Evolutionary conservation across 345 rosid species (phyloP), one percentile per base, ranked within the genome.

Genomic region (Syzygium aqueum): DNA sequence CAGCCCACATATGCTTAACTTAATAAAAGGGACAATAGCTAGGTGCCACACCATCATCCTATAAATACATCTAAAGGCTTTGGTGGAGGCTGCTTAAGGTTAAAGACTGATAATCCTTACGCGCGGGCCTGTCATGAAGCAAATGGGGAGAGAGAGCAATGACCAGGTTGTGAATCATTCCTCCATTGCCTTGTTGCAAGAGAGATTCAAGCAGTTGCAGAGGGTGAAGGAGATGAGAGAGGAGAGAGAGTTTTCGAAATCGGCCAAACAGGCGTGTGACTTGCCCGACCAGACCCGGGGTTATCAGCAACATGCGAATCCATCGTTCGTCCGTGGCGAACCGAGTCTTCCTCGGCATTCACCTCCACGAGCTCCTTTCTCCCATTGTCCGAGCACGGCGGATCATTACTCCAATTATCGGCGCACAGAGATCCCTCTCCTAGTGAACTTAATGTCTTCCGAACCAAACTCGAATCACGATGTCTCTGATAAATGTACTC

Each of bases 181-280:
- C 56, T 93, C 98, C 61, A 95, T 95, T 84, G 95, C 94, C 59
- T 86, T 96, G 84, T 84, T 96, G 91, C 98, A 93, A 87, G 98
- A 96, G 92, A 94, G 97, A 85, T 96, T 96, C 88, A 91, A 91
- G 88, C 91, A 93, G 86, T 87, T 96, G 77, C 94, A 94, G 63
- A 94, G 93, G 86, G 93, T 92, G 22, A 92, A 92, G 87, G 94
- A 93, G 91, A 90, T 94, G 94, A 92, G 97, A 84, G 94, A 94
- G 91, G 94, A 93, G 80, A 89, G 89, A 84, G 94, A 91, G 85
- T 87, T 85, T 8, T 63, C 67, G 14, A 89, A n/a, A 59, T 14
- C 54, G 84, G 57, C 49, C 65, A 53, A 22, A 73, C 49, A 73
- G 27, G 27, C 80, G 2, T 11, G 25, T 1, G 49, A 73, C 0